Evolutionary conservation across 495 filamentous ascomycete species (phyloP), one percentile per base, ranked within the genome.

Genomic region (Sordaria brevicollis): DNA sequence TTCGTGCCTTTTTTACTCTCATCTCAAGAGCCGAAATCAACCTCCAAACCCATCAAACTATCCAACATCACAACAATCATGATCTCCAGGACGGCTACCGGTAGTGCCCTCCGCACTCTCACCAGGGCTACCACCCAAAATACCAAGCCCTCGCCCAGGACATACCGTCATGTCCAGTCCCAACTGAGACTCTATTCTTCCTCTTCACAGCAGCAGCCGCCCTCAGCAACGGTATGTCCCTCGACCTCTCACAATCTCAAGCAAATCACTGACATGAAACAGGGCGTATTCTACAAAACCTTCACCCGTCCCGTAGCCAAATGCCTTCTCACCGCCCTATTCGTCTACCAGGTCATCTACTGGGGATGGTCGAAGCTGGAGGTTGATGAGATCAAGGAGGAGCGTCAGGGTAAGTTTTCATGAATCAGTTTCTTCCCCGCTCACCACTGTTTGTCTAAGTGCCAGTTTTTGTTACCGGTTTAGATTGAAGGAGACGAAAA

Each of bases 331-430:
- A 89, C 93, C 66, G 92, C 93, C 15, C 83, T 97, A 29, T 90
- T 96, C 79, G 92, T 90, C 0, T 99, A 97, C 81, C 95, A 99
- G 78, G 75, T 92, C 10, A 79, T 88, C 31, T 96, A 97, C 80
- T 96, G 87, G 86, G 80, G 83, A 25, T 99, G 94, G 95, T 70
- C 88, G 79, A 95, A 92, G 80, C 82, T 98, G n/a, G 94, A 97
- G 81, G 85, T 83, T 68, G 84, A 92, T 70, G 92, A 93, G 77
- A 81, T 84, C 35, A 91, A 88, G 79, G 80, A 83, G 11, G 83
- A 89, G 57, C 88, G 87, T 76, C 84, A 83, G 72, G 80, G 83
- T 81, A 69, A 69, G 74, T 74, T 35, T n/a, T n/a, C n/a, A n/a
- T n/a, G n/a, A n/a, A n/a, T n/a, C n/a, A n/a, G n/a, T n/a, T 21